These are phyloP conservation scores for Ganoderma multipileum DNA, from an alignment of 1,284 basidiomycete genomes.

Conservation along the genomic window DNA sequence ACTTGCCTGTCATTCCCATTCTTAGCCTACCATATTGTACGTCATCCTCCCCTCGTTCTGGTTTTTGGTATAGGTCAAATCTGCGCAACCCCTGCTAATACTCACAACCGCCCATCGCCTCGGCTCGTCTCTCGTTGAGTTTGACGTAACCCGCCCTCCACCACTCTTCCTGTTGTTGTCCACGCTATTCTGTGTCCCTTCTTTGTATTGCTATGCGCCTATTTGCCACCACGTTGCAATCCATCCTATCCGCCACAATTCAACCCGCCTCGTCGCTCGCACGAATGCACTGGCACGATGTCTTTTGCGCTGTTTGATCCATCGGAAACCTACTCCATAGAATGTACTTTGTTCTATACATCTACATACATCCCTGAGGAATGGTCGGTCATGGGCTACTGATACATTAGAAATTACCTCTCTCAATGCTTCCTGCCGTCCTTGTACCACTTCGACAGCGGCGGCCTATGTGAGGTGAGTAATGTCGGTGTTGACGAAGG, in stretches of 20 bases:
- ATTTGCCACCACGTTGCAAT: not conserved
- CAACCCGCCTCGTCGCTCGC: not conserved
- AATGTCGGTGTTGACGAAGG: constrained; percentile 69
- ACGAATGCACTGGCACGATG: not conserved
- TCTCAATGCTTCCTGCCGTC: not conserved
- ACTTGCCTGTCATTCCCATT: not conserved
- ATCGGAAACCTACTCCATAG: not conserved
- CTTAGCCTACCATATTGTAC: not conserved
- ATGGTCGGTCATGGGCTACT: not conserved
- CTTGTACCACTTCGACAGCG: not conserved
- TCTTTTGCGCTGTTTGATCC: not conserved
- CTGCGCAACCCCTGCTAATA: not conserved
- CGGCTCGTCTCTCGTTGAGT: not conserved
- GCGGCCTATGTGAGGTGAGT: constrained; percentile 48
- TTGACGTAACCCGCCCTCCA: not conserved
- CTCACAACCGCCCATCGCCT: not conserved
- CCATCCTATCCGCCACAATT: not conserved
- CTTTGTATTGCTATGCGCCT: not conserved
- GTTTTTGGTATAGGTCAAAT: not conserved
- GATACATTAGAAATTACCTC: not conserved
- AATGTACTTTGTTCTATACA: not conserved
- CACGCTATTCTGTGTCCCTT: not conserved
- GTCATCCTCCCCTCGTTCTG: not conserved
- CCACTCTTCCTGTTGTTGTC: not conserved
- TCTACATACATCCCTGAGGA: not conserved